Percentiles rank a stretch among this genome's conserved stretches.
These are phyloP conservation scores for Corymbia maculata DNA, from an alignment of 345 rosid genomes.

Conservation along the genomic window DNA sequence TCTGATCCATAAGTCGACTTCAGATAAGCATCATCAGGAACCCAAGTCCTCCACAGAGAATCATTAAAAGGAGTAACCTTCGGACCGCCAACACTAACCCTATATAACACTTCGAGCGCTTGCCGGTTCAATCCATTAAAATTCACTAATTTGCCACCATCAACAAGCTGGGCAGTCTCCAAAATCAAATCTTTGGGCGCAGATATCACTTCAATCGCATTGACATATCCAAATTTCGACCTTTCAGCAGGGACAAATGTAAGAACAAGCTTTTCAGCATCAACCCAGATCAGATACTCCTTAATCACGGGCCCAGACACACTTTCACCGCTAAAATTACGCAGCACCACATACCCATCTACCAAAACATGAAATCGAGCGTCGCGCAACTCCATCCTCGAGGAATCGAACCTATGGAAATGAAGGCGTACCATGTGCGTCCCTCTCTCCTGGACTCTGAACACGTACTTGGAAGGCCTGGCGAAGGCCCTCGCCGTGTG, in stretches of 20 bases:
- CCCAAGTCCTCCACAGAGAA: slow-evolving; percentile 84
- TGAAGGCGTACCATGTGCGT: slow-evolving; percentile 76
- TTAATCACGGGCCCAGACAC: slow-evolving; percentile 23
- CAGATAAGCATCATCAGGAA: slow-evolving; percentile 65
- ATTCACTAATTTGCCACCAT: slow-evolving; percentile 21
- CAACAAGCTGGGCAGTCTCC: slow-evolving; percentile 38
- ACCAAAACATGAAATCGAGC: slow-evolving; percentile 75
- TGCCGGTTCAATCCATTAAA: slow-evolving; percentile 43
- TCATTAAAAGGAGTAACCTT: slow-evolving; percentile 89
- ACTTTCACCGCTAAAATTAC: slow-evolving; percentile 42
- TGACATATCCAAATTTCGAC: slow-evolving; percentile 57
- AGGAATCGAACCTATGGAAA: slow-evolving; percentile 39
- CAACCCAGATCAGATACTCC: slow-evolving; percentile 56
- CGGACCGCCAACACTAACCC: slow-evolving; percentile 78
- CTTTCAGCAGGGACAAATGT: slow-evolving; percentile 40
- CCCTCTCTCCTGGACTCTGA: slow-evolving; percentile 51
- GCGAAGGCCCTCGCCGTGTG: slow-evolving; percentile 55
- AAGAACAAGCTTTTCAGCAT: slow-evolving; percentile 36
- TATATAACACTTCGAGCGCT: slow-evolving; percentile 44
- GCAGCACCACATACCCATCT: slow-evolving; percentile 54
- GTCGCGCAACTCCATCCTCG: slow-evolving; percentile 17
- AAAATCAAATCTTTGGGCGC: slow-evolving; percentile 76
- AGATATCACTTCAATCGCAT: slow-evolving; percentile 83
- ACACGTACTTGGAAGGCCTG: slow-evolving; percentile 49
- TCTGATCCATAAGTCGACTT: slow-evolving; percentile 31